Evolutionary conservation across 345 rosid genomes (phyloP).

Genomic region (Durio zibethinus): DNA sequence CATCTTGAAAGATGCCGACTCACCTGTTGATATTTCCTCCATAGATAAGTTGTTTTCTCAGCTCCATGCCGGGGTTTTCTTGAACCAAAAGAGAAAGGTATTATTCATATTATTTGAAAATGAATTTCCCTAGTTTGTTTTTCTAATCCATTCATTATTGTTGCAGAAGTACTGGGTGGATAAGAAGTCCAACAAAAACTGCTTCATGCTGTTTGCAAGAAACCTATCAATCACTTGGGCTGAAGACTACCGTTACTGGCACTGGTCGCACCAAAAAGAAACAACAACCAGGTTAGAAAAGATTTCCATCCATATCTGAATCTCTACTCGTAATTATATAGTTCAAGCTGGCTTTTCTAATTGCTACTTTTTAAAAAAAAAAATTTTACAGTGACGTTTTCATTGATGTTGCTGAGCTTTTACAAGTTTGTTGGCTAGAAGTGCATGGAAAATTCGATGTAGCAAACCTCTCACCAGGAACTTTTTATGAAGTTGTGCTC

Average conservation of each 20-base stretch:
- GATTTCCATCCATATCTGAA: no score
- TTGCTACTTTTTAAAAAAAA: not conserved
- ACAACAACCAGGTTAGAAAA: constrained; percentile 35
- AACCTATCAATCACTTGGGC: constrained; percentile 59
- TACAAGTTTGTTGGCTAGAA: constrained; percentile 64
- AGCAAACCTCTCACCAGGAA: constrained; percentile 47
- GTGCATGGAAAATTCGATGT: constrained; percentile 39
- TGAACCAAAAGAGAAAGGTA: constrained; percentile 43
- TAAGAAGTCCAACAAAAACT: not conserved
- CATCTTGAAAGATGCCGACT: constrained; percentile 46
- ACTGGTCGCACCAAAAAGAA: constrained; percentile 40
- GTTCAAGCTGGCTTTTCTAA: not conserved
- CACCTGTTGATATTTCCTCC: constrained; percentile 28
- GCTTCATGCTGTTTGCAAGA: constrained; percentile 51
- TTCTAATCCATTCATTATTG: not conserved
- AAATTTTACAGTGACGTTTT: constrained; percentile 23
- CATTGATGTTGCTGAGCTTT: constrained; percentile 46
- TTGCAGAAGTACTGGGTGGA: constrained; percentile 12
- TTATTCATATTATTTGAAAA: not conserved
- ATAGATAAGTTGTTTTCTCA: constrained; percentile 29
- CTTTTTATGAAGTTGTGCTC: constrained; percentile 42
- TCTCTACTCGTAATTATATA: not conserved
- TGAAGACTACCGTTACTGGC: constrained; percentile 48
- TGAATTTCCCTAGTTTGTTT: no score
- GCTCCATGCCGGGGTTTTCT: constrained; percentile 41